These are phyloP conservation scores for Creolimax fragrantissima DNA, from an alignment of 78 protist genomes.

Conservation along the genomic window DNA sequence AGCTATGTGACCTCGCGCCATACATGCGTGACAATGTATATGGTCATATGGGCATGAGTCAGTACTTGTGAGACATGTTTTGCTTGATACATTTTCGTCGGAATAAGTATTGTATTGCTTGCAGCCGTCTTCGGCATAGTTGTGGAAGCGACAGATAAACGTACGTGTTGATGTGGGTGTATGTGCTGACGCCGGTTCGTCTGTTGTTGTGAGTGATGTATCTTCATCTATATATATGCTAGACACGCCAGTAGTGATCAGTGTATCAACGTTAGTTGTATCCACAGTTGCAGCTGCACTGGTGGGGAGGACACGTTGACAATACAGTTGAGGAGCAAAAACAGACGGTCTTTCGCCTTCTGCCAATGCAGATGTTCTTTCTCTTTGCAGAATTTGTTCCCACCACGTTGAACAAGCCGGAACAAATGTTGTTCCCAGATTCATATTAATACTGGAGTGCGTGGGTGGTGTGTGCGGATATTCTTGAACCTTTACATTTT, in stretches of 20 bases:
- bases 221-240: too few relatives aligned
- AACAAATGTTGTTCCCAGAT: background rate
- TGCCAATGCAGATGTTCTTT: background rate
- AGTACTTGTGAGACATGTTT: too few relatives aligned
- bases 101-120: background rate
- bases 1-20: background rate
- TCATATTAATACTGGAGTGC: background rate
- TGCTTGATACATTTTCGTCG: background rate
- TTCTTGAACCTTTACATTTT: background rate
- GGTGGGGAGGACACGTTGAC: background rate
- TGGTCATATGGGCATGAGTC: background rate
- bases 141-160: background rate
- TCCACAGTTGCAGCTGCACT: background rate
- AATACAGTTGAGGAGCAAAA: too few relatives aligned
- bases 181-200: background rate
- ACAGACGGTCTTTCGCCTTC: too few relatives aligned
- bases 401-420: background rate
- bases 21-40: background rate
- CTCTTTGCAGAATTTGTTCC: background rate
- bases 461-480: background rate
- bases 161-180: background rate
- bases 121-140: background rate
- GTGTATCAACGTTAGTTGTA: background rate
- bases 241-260: background rate
- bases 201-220: too few relatives aligned